Percentiles rank a stretch among this genome's conserved stretches.
Conservation (phyloP, 2,329 filamentous ascomycete genomes). For the Colletotrichum higginsianum region DNA sequence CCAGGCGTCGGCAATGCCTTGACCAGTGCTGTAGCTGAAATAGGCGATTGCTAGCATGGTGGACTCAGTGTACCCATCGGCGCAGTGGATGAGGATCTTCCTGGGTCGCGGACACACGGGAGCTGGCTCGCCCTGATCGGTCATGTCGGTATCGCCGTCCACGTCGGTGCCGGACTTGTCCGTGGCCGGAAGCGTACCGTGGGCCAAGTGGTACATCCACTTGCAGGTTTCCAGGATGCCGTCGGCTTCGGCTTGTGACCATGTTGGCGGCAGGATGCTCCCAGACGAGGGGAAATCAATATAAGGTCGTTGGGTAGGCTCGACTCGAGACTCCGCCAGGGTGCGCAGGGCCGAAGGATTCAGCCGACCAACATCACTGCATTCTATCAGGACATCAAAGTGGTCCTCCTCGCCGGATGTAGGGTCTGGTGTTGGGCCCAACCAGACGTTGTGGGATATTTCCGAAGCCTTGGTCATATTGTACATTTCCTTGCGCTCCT, state of each 20-base stretch:
- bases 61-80: slow-evolving; percentile 96
- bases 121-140: slow-evolving; percentile 42
- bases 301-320: slow-evolving; percentile 53
- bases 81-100: slow-evolving; percentile 91
- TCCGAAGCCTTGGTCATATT: slow-evolving; percentile 91
- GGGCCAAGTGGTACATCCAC: slow-evolving; percentile 89
- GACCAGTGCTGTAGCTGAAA: slow-evolving; percentile 90
- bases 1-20: slow-evolving; percentile 88
- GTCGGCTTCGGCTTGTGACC: slow-evolving; percentile 86
- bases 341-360: slow-evolving; percentile 77
- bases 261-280: slow-evolving; percentile 88
- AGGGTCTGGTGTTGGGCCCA: slow-evolving; percentile 87
- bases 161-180: slow-evolving; percentile 50
- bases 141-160: slow-evolving; percentile 72
- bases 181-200: slow-evolving; percentile 66
- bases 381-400: slow-evolving; percentile 92
- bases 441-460: slow-evolving; percentile 90
- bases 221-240: slow-evolving; percentile 88
- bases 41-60: slow-evolving; percentile 92
- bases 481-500: slow-evolving; percentile 94
- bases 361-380: slow-evolving; percentile 86
- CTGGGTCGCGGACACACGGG: slow-evolving; percentile 58
- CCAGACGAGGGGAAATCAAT: slow-evolving; percentile 94
- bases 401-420: slow-evolving; percentile 68
- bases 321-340: slow-evolving; percentile 70